Evolutionary conservation across 306 rosid species (phyloP).

Genomic region (Dryas alaskensis): DNA sequence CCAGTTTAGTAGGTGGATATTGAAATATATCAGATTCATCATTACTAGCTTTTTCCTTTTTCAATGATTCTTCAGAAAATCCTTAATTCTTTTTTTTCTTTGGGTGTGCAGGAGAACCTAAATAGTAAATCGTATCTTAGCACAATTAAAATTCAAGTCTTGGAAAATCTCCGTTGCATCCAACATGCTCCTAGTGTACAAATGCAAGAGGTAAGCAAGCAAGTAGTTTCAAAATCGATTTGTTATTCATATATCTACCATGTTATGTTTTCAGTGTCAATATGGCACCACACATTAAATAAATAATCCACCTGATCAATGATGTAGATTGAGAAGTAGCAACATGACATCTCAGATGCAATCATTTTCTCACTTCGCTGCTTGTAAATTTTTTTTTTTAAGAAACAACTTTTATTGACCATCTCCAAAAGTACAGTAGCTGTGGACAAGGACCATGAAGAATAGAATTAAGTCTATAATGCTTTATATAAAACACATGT

Average conservation of each 20-base stretch:
- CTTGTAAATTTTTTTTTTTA: neutral
- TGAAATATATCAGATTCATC: neutral
- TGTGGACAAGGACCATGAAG: neutral
- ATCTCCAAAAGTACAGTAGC: too few species aligned
- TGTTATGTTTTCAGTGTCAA: neutral
- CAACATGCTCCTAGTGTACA: constrained; percentile 98
- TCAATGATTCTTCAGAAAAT: neutral
- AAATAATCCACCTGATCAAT: neutral
- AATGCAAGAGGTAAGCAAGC: constrained; percentile 82
- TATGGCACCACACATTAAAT: neutral
- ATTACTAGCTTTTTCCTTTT: neutral
- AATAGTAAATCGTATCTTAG: constrained; percentile 90
- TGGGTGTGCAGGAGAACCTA: constrained; percentile 69
- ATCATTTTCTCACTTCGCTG: neutral
- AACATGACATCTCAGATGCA: constrained; percentile 1
- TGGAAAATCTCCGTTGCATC: constrained; percentile 88
- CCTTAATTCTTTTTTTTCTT: neutral
- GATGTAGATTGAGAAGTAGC: neutral
- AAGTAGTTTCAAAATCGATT: neutral
- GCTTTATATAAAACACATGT: neutral
- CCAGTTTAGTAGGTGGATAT: neutral
- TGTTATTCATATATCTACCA: neutral
- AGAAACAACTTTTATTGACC: too few species aligned
- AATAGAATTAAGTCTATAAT: neutral
- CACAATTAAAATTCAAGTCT: constrained; percentile 85